Conservation (phyloP, 2,329 filamentous ascomycete species). For the Sclerotinia trifoliorum region DNA sequence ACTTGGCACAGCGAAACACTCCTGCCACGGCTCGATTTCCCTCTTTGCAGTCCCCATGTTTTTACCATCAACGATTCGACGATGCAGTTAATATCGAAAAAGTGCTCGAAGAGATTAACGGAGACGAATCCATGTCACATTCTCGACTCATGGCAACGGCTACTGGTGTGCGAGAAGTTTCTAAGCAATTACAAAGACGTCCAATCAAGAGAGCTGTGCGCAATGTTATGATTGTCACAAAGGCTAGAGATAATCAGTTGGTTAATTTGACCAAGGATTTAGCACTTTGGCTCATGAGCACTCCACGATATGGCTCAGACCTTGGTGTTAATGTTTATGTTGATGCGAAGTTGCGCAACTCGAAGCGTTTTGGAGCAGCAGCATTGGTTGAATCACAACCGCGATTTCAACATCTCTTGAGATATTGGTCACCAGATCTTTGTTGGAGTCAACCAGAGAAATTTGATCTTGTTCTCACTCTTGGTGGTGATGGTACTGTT, state of each 20-base stretch:
- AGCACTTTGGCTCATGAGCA: slow-evolving; percentile 81
- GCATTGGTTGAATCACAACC: slow-evolving; percentile 71
- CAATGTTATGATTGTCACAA: slow-evolving; percentile 98
- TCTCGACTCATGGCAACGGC: slow-evolving; percentile 93
- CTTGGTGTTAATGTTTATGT: slow-evolving; percentile 97
- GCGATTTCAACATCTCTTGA: slow-evolving; percentile 78
- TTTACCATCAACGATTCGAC: slow-evolving; percentile 96
- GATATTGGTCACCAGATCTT: slow-evolving; percentile 94
- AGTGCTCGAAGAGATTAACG: slow-evolving; percentile 90
- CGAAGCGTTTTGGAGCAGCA: slow-evolving; percentile 79
- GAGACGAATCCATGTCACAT: slow-evolving; percentile 87
- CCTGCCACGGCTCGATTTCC: slow-evolving; percentile 52
- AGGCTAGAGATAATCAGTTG: slow-evolving; percentile 90
- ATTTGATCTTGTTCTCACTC: slow-evolving; percentile 89
- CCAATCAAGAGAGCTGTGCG: slow-evolving; percentile 89
- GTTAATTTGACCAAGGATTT: slow-evolving; percentile 87
- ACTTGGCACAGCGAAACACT: slow-evolving; percentile 44
- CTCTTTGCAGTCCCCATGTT: slow-evolving; percentile 86
- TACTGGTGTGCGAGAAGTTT: slow-evolving; percentile 90
- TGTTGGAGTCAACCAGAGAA: slow-evolving; percentile 93
- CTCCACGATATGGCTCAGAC: slow-evolving; percentile 83
- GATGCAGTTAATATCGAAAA: slow-evolving; percentile 93
- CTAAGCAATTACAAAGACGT: slow-evolving; percentile 87
- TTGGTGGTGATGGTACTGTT: slow-evolving; percentile 84
- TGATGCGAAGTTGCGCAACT: slow-evolving; percentile 88